Evolutionary conservation across 164 flowering plant species (phyloP).

Genomic region (Kalanchoe fedtschenkoi): DNA sequence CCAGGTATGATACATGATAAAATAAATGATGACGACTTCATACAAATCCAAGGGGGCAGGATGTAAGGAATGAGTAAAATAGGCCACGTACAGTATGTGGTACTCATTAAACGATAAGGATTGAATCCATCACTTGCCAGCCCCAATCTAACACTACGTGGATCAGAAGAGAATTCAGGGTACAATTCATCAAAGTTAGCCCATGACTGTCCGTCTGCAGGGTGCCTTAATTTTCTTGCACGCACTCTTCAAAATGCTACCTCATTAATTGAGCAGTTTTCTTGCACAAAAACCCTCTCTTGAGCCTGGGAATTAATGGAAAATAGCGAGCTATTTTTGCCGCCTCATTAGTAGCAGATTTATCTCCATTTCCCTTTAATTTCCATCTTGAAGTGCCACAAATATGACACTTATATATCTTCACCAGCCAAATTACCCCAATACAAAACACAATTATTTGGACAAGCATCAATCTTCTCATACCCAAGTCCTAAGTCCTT

Average conservation of each 20-base stretch:
- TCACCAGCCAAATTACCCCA: background rate
- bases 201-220: slow-evolving; percentile 12
- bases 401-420: background rate
- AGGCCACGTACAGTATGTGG: slow-evolving; percentile 9
- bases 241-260: slow-evolving; percentile 12
- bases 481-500: background rate
- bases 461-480: background rate
- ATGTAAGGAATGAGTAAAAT: slow-evolving; percentile 9
- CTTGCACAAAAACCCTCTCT: slow-evolving; percentile 12
- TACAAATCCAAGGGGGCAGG: slow-evolving; percentile 11
- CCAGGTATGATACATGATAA: slow-evolving; percentile 10
- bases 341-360: background rate
- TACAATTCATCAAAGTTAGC: slow-evolving; percentile 5
- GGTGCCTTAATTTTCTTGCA: slow-evolving; percentile 12
- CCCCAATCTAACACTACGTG: slow-evolving; percentile 15
- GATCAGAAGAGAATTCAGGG: slow-evolving; percentile 10
- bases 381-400: background rate
- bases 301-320: slow-evolving; percentile 11
- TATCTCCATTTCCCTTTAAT: background rate
- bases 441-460: background rate
- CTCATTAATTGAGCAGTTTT: slow-evolving; percentile 11
- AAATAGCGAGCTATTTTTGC: slow-evolving; percentile 7
- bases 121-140: slow-evolving; percentile 21
- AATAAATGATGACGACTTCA: slow-evolving; percentile 9
- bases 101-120: slow-evolving; percentile 16